phyloP scores from a whole-genome alignment of 768 basidiomycete species.

The Xerocomellus amylosporus region DNA sequence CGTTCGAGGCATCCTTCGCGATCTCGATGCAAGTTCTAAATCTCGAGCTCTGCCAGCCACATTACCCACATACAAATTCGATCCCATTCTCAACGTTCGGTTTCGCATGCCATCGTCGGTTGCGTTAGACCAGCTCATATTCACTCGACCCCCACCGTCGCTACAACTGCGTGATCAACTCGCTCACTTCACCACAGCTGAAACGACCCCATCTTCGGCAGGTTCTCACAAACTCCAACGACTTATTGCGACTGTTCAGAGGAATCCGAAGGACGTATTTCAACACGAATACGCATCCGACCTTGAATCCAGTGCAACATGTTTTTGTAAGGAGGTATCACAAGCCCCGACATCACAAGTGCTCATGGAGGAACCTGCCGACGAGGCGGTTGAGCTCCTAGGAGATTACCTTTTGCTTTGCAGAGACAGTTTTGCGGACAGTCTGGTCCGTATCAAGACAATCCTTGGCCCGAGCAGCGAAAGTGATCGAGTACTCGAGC shows the following conservation, averaged over 20 bases:
- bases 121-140: neutral
- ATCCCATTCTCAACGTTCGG: neutral
- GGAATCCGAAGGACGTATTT: neutral
- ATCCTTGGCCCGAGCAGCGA: constrained; percentile 10
- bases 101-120: neutral
- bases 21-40: neutral
- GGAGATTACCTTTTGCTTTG: neutral
- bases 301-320: neutral
- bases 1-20: neutral
- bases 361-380: neutral
- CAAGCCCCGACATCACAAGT: neutral
- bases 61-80: neutral
- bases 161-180: neutral
- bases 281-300: neutral
- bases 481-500: constrained; percentile 13
- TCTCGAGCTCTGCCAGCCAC: neutral
- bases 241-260: constrained; percentile 1
- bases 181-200: neutral
- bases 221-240: neutral
- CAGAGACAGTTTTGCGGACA: neutral
- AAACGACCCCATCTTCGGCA: neutral
- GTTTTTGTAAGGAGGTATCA: neutral
- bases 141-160: constrained; percentile 1
- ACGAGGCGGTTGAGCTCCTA: neutral
- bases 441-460: neutral